Conservation (phyloP, 2,329 filamentous ascomycete species). For the Plectosphaerella cucumerina region DNA sequence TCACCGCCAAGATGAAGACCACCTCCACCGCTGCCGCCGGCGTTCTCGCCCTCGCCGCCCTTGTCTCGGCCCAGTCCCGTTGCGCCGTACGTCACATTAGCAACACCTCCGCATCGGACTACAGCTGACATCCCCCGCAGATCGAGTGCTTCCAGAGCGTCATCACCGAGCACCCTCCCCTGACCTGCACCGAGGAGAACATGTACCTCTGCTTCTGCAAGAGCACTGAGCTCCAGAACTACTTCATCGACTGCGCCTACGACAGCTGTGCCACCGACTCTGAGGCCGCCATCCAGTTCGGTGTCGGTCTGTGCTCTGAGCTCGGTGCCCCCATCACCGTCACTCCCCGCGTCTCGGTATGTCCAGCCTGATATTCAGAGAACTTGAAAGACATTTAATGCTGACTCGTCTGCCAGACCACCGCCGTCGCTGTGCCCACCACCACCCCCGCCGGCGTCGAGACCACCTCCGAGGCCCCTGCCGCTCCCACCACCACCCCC, state of each 20-base stretch:
- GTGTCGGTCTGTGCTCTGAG: constrained; percentile 25
- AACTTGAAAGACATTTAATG: not conserved
- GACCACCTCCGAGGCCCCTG: not conserved
- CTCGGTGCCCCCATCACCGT: constrained; percentile 3
- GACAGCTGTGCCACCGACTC: constrained; percentile 6
- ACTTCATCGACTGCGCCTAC: constrained; percentile 19
- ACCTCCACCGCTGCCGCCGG: constrained; percentile 1
- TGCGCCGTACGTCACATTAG: constrained; percentile 8
- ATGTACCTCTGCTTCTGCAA: constrained; percentile 27
- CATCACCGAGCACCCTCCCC: constrained; percentile 21
- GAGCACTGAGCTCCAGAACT: constrained; percentile 15
- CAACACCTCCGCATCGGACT: not conserved
- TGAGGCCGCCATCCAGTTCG: constrained; percentile 15
- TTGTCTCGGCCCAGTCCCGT: constrained; percentile 8
- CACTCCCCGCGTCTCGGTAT: not conserved
- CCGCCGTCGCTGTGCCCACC: not conserved
- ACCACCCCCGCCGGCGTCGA: not conserved
- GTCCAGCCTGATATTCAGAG: too few species aligned
- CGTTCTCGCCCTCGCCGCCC: constrained; percentile 8
- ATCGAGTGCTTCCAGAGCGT: constrained; percentile 20
- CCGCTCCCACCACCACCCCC: not conserved
- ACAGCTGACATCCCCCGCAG: not conserved
- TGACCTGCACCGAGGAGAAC: constrained; percentile 21
- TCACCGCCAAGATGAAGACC: constrained; percentile 1
- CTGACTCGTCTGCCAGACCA: not conserved